These are phyloP conservation scores for Dothidotthia symphoricarpi DNA, from an alignment of 2,329 filamentous ascomycete species.

Conservation along the genomic window DNA sequence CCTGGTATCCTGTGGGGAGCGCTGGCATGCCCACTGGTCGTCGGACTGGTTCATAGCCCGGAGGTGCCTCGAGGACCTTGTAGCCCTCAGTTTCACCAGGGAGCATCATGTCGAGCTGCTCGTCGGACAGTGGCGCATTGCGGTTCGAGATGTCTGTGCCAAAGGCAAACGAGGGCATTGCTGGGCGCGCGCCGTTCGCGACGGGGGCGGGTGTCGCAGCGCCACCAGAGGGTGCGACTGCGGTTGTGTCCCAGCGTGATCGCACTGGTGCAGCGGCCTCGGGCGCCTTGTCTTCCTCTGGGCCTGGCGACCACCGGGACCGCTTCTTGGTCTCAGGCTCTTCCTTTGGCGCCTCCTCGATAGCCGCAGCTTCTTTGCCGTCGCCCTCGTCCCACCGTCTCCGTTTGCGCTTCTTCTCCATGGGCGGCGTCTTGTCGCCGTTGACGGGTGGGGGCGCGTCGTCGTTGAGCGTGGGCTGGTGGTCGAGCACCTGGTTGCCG, in stretches of 20 bases:
- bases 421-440: constrained; percentile 66
- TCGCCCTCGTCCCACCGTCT: constrained; percentile 87
- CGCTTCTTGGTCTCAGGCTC: constrained; percentile 48
- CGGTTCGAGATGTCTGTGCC: constrained; percentile 78
- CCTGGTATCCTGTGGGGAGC: constrained; percentile 66
- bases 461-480: constrained; percentile 71
- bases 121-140: constrained; percentile 82
- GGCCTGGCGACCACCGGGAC: constrained; percentile 77
- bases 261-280: constrained; percentile 51
- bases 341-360: constrained; percentile 19
- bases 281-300: constrained; percentile 49
- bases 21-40: constrained; percentile 70
- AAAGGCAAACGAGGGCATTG: constrained; percentile 60
- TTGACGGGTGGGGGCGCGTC: constrained; percentile 67
- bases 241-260: constrained; percentile 40
- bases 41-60: constrained; percentile 83
- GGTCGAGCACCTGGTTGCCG: constrained; percentile 61
- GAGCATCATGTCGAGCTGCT: constrained; percentile 88
- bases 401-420: constrained; percentile 64
- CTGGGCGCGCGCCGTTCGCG: constrained; percentile 21
- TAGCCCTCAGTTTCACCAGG: constrained; percentile 88
- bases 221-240: constrained; percentile 22
- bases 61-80: constrained; percentile 84
- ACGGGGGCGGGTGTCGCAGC: constrained; percentile 19
- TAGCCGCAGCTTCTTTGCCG: constrained; percentile 39